These are phyloP conservation scores for Claviceps maximensis DNA, from an alignment of 2,329 filamentous ascomycete species.

Conservation along the genomic window DNA sequence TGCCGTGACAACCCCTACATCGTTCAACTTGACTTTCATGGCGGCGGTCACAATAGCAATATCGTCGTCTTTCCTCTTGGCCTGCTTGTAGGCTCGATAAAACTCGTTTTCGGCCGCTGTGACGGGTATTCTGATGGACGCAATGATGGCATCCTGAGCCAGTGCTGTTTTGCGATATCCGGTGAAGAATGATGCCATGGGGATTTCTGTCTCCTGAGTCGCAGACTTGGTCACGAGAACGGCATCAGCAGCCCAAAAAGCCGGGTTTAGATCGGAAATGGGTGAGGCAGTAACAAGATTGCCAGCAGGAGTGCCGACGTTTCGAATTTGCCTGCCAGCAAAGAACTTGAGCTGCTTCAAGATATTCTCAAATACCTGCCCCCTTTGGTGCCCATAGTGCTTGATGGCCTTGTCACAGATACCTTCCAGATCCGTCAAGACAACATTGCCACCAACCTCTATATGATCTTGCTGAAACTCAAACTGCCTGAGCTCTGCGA, in stretches of 20 bases:
- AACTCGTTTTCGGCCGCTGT: conserved; percentile 65
- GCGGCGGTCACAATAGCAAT: conserved; percentile 94
- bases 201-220: conserved; percentile 64
- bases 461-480: conserved; percentile 65
- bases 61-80: conserved; percentile 95
- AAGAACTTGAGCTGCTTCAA: conserved; percentile 92
- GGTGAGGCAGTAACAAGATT: conserved; percentile 91
- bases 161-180: conserved; percentile 81
- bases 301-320: conserved; percentile 92
- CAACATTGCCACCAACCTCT: conserved; percentile 89
- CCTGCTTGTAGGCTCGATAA: conserved; percentile 85
- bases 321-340: conserved; percentile 87
- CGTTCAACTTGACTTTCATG: conserved; percentile 58
- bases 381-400: conserved; percentile 57
- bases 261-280: conserved; percentile 91
- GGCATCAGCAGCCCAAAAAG: conserved; percentile 78
- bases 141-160: conserved; percentile 68
- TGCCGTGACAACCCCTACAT: conserved; percentile 56
- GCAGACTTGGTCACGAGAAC: conserved; percentile 69
- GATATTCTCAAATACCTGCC: conserved; percentile 80
- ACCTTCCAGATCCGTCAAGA: conserved; percentile 77
- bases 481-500: conserved; percentile 76
- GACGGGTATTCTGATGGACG: conserved; percentile 72
- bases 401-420: conserved; percentile 69
- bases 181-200: conserved; percentile 84